These are phyloP conservation scores for Coccinonectria pachysandricola DNA, from an alignment of 2,329 filamentous ascomycete genomes.

Conservation along the genomic window DNA sequence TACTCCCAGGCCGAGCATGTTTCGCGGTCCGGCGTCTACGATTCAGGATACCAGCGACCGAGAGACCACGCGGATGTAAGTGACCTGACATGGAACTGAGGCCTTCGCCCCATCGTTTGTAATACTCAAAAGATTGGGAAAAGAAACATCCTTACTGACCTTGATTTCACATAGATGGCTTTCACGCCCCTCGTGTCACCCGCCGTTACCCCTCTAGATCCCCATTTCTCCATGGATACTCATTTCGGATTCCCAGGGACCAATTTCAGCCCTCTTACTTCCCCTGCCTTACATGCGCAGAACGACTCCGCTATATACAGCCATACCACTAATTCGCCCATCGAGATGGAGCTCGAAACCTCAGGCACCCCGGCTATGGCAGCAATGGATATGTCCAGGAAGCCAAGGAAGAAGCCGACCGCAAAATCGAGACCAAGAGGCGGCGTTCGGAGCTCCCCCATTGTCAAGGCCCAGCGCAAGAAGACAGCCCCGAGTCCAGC, in stretches of 20 bases:
- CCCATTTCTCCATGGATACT: slow-evolving; percentile 51
- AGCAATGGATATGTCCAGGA: slow-evolving; percentile 40
- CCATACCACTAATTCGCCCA: slow-evolving; percentile 41
- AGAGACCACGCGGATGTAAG: slow-evolving; percentile 58
- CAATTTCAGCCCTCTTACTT: slow-evolving; percentile 77
- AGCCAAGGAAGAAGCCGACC: slow-evolving; percentile 40
- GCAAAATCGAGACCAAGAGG: slow-evolving; percentile 41
- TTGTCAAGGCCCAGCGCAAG: slow-evolving; percentile 54
- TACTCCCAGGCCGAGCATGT: slow-evolving; percentile 48
- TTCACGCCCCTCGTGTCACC: slow-evolving; percentile 77
- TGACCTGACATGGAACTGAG: too few relatives aligned
- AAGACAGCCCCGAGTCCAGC: slow-evolving; percentile 42
- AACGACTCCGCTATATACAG: slow-evolving; percentile 14
- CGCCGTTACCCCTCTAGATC: slow-evolving; percentile 71
- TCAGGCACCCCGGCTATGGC: slow-evolving; percentile 24
- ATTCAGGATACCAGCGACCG: slow-evolving; percentile 51
- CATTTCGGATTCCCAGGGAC: slow-evolving; percentile 55
- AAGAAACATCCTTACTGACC: slow-evolving; percentile 8
- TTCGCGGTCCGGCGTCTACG: slow-evolving; percentile 50
- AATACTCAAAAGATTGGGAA: too few relatives aligned
- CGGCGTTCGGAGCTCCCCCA: slow-evolving; percentile 59
- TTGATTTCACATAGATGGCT: slow-evolving; percentile 45
- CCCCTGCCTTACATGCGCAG: slow-evolving; percentile 61
- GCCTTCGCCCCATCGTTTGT: too few relatives aligned
- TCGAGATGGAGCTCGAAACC: slow-evolving; percentile 45